Evolutionary conservation across 805 yeast species (phyloP).

Genomic region (Candida chauliodis): DNA sequence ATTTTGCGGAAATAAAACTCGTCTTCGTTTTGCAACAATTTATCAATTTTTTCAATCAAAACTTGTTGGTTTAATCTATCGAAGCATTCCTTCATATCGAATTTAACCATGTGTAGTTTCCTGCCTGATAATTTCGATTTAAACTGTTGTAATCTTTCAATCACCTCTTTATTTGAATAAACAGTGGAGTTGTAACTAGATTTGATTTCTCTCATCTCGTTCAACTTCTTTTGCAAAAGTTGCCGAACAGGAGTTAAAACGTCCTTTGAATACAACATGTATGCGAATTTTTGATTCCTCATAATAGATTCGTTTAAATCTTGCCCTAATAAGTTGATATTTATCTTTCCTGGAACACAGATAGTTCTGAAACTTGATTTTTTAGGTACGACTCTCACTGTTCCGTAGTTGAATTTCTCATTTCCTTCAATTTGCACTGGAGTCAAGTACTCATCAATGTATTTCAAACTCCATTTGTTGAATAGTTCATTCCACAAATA

Average conservation of each 20-base stretch:
- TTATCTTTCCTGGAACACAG: conserved; percentile 43
- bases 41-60: conserved; percentile 30
- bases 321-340: neutral
- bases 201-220: conserved; percentile 3
- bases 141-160: conserved; percentile 34
- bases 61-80: conserved; percentile 60
- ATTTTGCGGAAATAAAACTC: conserved; percentile 14
- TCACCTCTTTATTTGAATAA: conserved; percentile 45
- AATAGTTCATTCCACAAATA: conserved; percentile 51
- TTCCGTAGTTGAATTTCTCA: conserved; percentile 28
- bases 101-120: conserved; percentile 51
- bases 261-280: conserved; percentile 24
- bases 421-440: neutral
- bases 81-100: conserved; percentile 75
- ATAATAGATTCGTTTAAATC: neutral
- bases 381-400: conserved; percentile 58
- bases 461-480: conserved; percentile 38
- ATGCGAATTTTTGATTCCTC: conserved; percentile 28
- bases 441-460: conserved; percentile 36
- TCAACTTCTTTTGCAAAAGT: conserved; percentile 13
- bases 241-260: conserved; percentile 42
- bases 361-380: conserved; percentile 55
- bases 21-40: conserved; percentile 24
- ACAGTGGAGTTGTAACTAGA: conserved; percentile 23
- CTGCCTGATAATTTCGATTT: conserved; percentile 17